These are phyloP conservation scores for Talaromyces sp. DNA, from an alignment of 2,329 filamentous ascomycete genomes.

Conservation along the genomic window DNA sequence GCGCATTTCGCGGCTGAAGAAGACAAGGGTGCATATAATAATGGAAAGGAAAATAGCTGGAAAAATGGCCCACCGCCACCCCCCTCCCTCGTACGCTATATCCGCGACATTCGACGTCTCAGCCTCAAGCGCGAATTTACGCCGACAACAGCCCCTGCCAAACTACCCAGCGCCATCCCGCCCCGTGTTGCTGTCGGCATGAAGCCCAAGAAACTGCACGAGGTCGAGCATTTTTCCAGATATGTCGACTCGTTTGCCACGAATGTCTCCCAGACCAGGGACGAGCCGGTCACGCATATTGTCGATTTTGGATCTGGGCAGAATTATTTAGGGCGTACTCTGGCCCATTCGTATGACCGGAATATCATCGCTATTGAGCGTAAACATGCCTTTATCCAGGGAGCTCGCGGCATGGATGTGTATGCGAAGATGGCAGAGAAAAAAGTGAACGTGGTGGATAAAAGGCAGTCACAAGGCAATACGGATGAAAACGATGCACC, in stretches of 20 bases:
- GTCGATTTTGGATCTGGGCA: conserved; percentile 96
- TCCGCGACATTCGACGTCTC: conserved; percentile 64
- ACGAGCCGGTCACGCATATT: conserved; percentile 66
- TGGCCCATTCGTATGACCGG: conserved; percentile 80
- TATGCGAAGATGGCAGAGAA: conserved; percentile 69
- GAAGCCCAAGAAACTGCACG: conserved; percentile 93
- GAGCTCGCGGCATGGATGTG: conserved; percentile 80
- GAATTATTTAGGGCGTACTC: conserved; percentile 85
- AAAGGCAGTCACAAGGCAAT: conserved; percentile 65
- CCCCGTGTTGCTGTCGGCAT: conserved; percentile 77
- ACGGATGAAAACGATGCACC: conserved; percentile 14
- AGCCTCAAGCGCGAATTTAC: conserved; percentile 60
- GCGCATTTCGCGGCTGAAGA: conserved; percentile 17
- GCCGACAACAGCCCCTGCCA: conserved; percentile 22
- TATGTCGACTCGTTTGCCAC: conserved; percentile 68
- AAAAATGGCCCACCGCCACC: conserved; percentile 42
- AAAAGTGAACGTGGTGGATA: conserved; percentile 53
- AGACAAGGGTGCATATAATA: not conserved
- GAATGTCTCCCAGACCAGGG: conserved; percentile 46
- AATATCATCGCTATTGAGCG: conserved; percentile 89
- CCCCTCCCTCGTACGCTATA: conserved; percentile 62
- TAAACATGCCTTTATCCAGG: conserved; percentile 76
- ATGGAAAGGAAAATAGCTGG: conserved; percentile 28
- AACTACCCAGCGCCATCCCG: conserved; percentile 50
- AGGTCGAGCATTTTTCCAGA: conserved; percentile 83